Evolutionary conservation across 345 rosid species (phyloP).

Genomic region (Eucalyptus regnans): DNA sequence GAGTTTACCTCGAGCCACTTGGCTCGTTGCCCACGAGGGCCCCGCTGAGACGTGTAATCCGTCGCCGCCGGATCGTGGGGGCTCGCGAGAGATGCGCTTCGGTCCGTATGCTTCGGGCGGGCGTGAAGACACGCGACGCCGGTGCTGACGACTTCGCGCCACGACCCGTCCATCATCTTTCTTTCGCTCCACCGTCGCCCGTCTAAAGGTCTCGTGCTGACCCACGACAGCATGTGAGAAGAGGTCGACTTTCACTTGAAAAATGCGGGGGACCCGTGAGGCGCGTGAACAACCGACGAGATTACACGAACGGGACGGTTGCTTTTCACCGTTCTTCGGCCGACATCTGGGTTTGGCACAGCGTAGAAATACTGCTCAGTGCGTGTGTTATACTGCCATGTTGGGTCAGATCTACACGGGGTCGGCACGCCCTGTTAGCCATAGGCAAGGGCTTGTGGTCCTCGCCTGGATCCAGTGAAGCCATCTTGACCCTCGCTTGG

Average conservation of each 20-base stretch:
- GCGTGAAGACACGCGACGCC: not conserved
- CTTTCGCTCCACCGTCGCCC: not conserved
- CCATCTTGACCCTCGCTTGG: no score
- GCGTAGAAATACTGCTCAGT: not conserved
- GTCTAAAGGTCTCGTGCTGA: not conserved
- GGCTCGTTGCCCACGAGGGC: not conserved
- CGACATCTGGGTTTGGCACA: not conserved
- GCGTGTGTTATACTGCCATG: not conserved
- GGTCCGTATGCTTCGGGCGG: not conserved
- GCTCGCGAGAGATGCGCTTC: no score
- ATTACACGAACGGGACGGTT: not conserved
- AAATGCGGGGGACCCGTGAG: not conserved
- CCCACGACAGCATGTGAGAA: not conserved
- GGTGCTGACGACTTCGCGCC: not conserved
- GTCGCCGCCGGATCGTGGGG: no score
- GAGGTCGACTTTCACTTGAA: not conserved
- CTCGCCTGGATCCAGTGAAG: no score
- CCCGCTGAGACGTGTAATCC: no score
- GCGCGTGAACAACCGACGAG: not conserved
- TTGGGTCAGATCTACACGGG: not conserved
- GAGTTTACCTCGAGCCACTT: no score
- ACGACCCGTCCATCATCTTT: not conserved
- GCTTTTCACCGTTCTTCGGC: not conserved
- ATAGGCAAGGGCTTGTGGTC: not conserved
- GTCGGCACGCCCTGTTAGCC: not conserved